These are phyloP conservation scores for Pythium sukuiense DNA, from an alignment of 352 stramenopile species.

Conservation along the genomic window DNA sequence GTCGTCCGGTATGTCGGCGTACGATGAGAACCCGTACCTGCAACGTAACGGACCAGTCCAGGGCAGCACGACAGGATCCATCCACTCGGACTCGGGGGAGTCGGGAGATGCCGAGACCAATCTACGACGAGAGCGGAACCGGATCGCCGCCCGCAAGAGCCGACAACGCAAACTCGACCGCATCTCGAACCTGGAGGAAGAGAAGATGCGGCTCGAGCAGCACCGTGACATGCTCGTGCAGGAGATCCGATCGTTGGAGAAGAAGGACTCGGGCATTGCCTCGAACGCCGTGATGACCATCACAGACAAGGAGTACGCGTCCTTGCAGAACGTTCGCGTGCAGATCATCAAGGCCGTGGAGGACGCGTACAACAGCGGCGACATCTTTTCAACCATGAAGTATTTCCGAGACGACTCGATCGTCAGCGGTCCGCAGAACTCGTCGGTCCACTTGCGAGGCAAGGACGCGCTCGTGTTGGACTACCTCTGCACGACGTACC, in stretches of 20 bases:
- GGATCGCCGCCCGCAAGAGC: constrained; percentile 80
- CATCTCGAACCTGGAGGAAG: constrained; percentile 85
- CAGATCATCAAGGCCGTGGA: constrained; percentile 83
- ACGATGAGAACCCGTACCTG: constrained; percentile 70
- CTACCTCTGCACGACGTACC: constrained; percentile 83
- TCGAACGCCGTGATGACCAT: constrained; percentile 61
- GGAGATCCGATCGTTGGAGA: constrained; percentile 82
- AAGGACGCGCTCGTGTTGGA: constrained; percentile 86
- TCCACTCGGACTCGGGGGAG: constrained; percentile 60
- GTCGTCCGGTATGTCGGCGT: constrained; percentile 40
- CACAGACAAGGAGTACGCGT: constrained; percentile 77
- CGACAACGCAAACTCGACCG: constrained; percentile 84
- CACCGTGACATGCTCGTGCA: constrained; percentile 86
- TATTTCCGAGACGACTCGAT: constrained; percentile 89
- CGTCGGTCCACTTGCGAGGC: constrained; percentile 74
- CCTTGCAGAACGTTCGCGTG: constrained; percentile 69
- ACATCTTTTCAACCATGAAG: constrained; percentile 75
- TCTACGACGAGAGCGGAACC: constrained; percentile 79
- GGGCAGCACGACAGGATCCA: constrained; percentile 61
- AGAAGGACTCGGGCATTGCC: constrained; percentile 59
- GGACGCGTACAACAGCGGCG: constrained; percentile 76
- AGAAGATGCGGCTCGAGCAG: constrained; percentile 86
- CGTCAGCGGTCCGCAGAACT: constrained; percentile 84
- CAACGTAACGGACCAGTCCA: constrained; percentile 35
- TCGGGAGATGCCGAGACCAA: constrained; percentile 75